Conservation (phyloP, 1,284 basidiomycete species). For the Heterobasidion irregulare region DNA sequence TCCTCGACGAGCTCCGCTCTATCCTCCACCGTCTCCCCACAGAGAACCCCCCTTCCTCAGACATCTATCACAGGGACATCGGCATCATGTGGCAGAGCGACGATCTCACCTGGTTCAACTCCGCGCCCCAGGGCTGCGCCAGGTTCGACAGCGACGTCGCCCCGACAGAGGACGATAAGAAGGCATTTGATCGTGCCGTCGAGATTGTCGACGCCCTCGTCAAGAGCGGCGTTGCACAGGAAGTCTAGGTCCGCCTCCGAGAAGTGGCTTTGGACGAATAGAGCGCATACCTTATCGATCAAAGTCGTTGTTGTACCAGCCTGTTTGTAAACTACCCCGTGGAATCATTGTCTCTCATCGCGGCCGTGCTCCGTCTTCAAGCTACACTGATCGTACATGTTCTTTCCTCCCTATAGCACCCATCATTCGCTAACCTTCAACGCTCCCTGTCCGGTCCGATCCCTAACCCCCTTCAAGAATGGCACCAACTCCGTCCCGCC, state of each 20-base stretch:
- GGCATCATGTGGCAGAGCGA: constrained; percentile 56
- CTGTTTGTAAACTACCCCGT: too few species aligned
- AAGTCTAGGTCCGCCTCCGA: not conserved
- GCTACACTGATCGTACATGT: too few species aligned
- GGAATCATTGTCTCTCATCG: too few species aligned
- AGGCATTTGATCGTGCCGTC: constrained; percentile 57
- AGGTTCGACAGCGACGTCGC: constrained; percentile 38
- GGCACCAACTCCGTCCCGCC: constrained; percentile 7
- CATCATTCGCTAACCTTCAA: not conserved
- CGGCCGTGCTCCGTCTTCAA: too few species aligned
- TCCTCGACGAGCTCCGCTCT: constrained; percentile 45
- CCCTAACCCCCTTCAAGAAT: constrained; percentile 9
- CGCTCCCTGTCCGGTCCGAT: constrained; percentile 4
- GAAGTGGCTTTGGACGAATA: not conserved
- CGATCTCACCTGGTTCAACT: constrained; percentile 53
- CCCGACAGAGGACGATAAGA: constrained; percentile 52
- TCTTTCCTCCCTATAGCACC: too few species aligned
- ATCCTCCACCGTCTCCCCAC: constrained; percentile 51
- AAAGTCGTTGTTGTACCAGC: too few species aligned
- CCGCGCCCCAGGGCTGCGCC: constrained; percentile 51
- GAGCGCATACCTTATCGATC: not conserved
- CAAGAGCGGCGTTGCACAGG: constrained; percentile 20
- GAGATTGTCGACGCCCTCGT: constrained; percentile 52
- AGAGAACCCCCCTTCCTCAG: constrained; percentile 53
- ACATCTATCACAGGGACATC: constrained; percentile 63